Percentiles rank a stretch among this genome's conserved stretches.
Conservation (phyloP, 768 basidiomycete species). For the Termitomyces sp. region DNA sequence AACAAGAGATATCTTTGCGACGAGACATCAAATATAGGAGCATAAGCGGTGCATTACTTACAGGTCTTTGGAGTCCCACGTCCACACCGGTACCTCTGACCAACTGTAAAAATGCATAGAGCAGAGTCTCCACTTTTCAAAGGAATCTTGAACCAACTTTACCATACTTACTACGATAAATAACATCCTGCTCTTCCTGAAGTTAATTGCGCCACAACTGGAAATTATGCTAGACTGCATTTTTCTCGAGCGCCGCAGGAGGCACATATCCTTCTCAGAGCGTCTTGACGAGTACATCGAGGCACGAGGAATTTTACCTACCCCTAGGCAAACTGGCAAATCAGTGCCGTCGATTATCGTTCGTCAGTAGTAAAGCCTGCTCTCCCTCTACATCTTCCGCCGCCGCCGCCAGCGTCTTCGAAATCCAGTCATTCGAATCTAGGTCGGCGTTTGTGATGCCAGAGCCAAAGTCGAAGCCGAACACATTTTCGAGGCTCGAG, state of each 20-base stretch:
- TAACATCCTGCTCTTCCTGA: neutral
- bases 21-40: neutral
- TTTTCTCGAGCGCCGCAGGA: neutral
- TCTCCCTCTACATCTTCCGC: neutral
- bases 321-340: conserved; percentile 1
- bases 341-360: neutral
- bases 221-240: neutral
- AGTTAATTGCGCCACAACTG: neutral
- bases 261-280: neutral
- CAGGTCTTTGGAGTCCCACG: neutral
- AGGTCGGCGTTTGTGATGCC: neutral
- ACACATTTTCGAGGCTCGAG: neutral
- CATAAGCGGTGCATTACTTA: neutral
- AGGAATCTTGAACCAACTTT: neutral
- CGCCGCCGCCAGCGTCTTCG: too few species aligned
- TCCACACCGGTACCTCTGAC: neutral
- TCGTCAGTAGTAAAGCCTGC: neutral
- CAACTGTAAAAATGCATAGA: neutral
- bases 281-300: conserved; percentile 1
- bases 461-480: neutral
- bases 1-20: neutral
- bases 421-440: neutral
- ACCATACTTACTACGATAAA: neutral
- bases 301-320: conserved; percentile 3
- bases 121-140: neutral